phyloP scores from a whole-genome alignment of 257 asterid genomes.

The Salvia hispanica region DNA sequence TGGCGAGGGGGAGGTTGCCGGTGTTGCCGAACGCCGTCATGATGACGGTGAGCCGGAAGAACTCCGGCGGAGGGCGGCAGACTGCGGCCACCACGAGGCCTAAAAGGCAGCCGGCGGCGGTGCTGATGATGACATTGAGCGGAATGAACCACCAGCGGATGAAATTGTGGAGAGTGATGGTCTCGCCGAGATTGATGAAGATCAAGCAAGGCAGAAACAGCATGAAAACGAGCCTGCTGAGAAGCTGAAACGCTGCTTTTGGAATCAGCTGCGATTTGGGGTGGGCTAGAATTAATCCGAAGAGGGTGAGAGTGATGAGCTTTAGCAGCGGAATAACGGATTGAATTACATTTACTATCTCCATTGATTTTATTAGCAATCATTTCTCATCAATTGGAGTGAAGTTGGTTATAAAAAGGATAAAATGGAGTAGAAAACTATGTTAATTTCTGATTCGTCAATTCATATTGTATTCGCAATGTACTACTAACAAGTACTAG shows the following conservation, averaged over 20 bases:
- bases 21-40: slow-evolving; percentile 93
- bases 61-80: slow-evolving; percentile 83
- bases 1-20: slow-evolving; percentile 85
- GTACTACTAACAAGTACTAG: too few species aligned
- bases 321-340: slow-evolving; percentile 74
- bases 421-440: too few species aligned
- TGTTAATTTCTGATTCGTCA: too few species aligned
- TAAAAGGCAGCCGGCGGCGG: slow-evolving; percentile 71
- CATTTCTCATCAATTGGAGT: too few species aligned
- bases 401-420: too few species aligned
- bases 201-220: slow-evolving; percentile 81
- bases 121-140: slow-evolving; percentile 74
- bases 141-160: slow-evolving; percentile 87
- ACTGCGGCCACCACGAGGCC: slow-evolving; percentile 67
- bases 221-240: slow-evolving; percentile 82
- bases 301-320: slow-evolving; percentile 61
- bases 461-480: too few species aligned
- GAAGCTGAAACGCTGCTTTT: slow-evolving; percentile 77
- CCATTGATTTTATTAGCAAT: too few species aligned
- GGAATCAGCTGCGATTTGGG: slow-evolving; percentile 77
- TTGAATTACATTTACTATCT: slow-evolving; percentile 30
- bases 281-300: slow-evolving; percentile 72
- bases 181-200: slow-evolving; percentile 79
- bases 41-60: slow-evolving; percentile 66
- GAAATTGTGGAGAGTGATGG: slow-evolving; percentile 67